phyloP scores from a whole-genome alignment of 78 protist species.

The Salpingoeca rosetta region DNA sequence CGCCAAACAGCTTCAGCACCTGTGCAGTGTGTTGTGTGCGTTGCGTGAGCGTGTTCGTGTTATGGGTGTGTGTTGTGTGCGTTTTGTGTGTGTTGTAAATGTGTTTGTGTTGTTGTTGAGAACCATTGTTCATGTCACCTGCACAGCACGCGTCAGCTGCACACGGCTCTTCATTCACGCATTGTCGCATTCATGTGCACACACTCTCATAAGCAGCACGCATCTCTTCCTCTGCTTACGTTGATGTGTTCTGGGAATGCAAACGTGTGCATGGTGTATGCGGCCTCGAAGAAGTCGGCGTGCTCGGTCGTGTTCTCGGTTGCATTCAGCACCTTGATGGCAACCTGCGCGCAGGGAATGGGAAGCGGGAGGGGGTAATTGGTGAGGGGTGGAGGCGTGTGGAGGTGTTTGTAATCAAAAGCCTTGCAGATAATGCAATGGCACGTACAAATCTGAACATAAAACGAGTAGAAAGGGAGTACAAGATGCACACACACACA shows the following conservation, averaged over 20 bases:
- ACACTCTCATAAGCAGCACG: no score
- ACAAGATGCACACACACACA: no score
- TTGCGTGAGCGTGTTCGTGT: background rate
- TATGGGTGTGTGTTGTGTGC: background rate
- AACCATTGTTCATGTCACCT: no score
- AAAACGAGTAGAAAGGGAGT: no score
- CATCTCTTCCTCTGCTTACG: background rate
- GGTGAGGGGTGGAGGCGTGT: background rate
- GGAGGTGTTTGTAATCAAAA: background rate
- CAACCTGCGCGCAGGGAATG: background rate
- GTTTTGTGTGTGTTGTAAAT: background rate
- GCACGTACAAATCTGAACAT: no score
- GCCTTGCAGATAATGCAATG: background rate
- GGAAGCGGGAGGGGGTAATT: background rate
- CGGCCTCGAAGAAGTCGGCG: background rate
- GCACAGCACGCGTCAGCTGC: no score
- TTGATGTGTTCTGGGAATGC: background rate
- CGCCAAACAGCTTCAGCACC: background rate
- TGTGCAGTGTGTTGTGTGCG: background rate
- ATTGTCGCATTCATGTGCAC: no score
- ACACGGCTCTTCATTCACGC: no score
- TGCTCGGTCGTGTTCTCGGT: background rate
- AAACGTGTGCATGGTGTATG: background rate
- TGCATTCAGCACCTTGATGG: background rate
- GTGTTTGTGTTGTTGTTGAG: no score